These are phyloP conservation scores for Podosphaera leucotricha DNA, from an alignment of 2,329 filamentous ascomycete genomes.

Conservation along the genomic window DNA sequence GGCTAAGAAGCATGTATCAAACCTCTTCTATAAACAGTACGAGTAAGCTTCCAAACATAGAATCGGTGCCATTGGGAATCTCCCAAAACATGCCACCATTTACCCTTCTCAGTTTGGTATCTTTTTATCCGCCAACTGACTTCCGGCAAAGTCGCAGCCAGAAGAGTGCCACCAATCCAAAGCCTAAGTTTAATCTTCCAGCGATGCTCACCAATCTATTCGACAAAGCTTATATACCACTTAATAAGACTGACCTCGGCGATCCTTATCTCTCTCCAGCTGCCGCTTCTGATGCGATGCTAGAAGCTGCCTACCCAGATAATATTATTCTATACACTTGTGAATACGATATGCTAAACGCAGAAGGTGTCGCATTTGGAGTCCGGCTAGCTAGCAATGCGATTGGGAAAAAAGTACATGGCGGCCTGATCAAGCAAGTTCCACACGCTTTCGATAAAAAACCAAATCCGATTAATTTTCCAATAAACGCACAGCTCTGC, in stretches of 20 bases:
- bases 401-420: slow-evolving; percentile 31
- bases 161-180: slow-evolving; percentile 28
- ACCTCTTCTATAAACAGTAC: slow-evolving; percentile 6
- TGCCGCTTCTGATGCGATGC: slow-evolving; percentile 27
- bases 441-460: slow-evolving; percentile 45
- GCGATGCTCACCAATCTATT: slow-evolving; percentile 35
- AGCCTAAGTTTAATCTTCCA: slow-evolving; percentile 34
- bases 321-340: slow-evolving; percentile 35
- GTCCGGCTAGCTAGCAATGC: slow-evolving; percentile 25
- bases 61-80: slow-evolving; percentile 14
- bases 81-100: slow-evolving; percentile 18
- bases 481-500: slow-evolving; percentile 12
- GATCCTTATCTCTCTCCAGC: slow-evolving; percentile 35
- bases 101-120: slow-evolving; percentile 26
- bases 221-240: slow-evolving; percentile 34
- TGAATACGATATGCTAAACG: slow-evolving; percentile 41
- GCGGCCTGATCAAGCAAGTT: slow-evolving; percentile 32
- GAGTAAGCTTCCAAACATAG: slow-evolving; percentile 13
- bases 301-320: slow-evolving; percentile 23
- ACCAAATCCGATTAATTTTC: slow-evolving; percentile 29
- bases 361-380: slow-evolving; percentile 35
- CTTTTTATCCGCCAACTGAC: slow-evolving; percentile 40
- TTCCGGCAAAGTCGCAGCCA: slow-evolving; percentile 32
- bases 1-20: not conserved
- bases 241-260: slow-evolving; percentile 19